phyloP scores from a whole-genome alignment of 2,329 filamentous ascomycete genomes.

The Pseudogymnoascus sp. region DNA sequence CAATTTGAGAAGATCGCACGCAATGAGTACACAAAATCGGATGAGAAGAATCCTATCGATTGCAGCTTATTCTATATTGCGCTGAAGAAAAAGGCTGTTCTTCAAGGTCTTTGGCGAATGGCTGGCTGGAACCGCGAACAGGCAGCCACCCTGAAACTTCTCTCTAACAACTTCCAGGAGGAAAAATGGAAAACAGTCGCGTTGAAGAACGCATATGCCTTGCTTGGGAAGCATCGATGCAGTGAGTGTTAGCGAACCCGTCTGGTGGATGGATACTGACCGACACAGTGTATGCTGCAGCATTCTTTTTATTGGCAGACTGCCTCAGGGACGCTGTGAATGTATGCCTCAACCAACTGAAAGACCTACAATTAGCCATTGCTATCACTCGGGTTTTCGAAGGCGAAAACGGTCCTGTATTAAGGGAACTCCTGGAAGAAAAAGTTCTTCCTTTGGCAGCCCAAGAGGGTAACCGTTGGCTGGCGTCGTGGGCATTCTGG shows the following conservation, averaged over 20 bases:
- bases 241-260: slow-evolving; percentile 40
- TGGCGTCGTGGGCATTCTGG: slow-evolving; percentile 93
- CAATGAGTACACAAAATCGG: slow-evolving; percentile 84
- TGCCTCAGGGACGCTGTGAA: slow-evolving; percentile 77
- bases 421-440: slow-evolving; percentile 68
- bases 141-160: slow-evolving; percentile 64
- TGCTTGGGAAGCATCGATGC: slow-evolving; percentile 85
- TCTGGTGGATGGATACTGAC: neutral
- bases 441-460: slow-evolving; percentile 71
- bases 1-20: slow-evolving; percentile 89
- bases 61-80: slow-evolving; percentile 90
- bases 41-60: slow-evolving; percentile 81
- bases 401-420: slow-evolving; percentile 68
- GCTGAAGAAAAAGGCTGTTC: slow-evolving; percentile 78
- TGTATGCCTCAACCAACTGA: slow-evolving; percentile 77
- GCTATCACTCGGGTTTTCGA: slow-evolving; percentile 83
- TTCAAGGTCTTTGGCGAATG: slow-evolving; percentile 92
- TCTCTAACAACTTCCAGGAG: slow-evolving; percentile 87
- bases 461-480: slow-evolving; percentile 80
- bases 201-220: slow-evolving; percentile 90
- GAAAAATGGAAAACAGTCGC: slow-evolving; percentile 82
- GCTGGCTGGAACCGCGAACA: slow-evolving; percentile 86
- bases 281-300: slow-evolving; percentile 73
- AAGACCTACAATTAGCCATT: slow-evolving; percentile 83
- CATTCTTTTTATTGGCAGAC: slow-evolving; percentile 89